Conservation (phyloP, 2,329 filamentous ascomycete species). For the Penicillium olsonii region DNA sequence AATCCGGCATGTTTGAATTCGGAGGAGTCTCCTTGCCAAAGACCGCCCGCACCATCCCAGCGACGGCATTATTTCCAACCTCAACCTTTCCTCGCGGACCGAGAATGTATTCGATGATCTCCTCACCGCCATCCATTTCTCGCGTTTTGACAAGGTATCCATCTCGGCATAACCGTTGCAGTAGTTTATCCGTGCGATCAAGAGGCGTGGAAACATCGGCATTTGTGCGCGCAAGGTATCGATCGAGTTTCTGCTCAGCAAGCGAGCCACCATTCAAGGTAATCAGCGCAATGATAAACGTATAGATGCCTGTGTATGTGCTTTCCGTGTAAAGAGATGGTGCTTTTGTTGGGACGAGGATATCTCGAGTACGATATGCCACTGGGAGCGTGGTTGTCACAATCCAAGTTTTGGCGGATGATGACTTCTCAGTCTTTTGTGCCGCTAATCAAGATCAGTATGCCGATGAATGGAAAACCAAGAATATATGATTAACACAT, state of each 20-base stretch:
- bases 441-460: constrained; percentile 44
- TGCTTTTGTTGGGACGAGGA: constrained; percentile 68
- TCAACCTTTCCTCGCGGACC: constrained; percentile 81
- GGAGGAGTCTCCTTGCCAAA: constrained; percentile 44
- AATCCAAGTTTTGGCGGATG: constrained; percentile 70
- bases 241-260: constrained; percentile 74
- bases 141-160: constrained; percentile 77
- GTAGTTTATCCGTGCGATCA: constrained; percentile 72
- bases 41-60: constrained; percentile 64
- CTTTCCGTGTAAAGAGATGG: constrained; percentile 69
- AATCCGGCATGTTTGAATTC: constrained; percentile 18
- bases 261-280: constrained; percentile 71
- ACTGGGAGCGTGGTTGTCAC: constrained; percentile 72
- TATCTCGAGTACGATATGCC: constrained; percentile 64
- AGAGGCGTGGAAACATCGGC: constrained; percentile 72
- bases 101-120: constrained; percentile 77
- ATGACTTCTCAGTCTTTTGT: constrained; percentile 45
- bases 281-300: constrained; percentile 75
- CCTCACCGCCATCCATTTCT: constrained; percentile 70
- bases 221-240: constrained; percentile 73
- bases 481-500: constrained; percentile 22
- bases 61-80: constrained; percentile 74
- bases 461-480: neutral
- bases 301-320: constrained; percentile 80
- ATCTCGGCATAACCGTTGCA: constrained; percentile 75